Evolutionary conservation across 805 yeast species (phyloP), one percentile per base, ranked within the genome.

Genomic region (Candida suzukii): DNA sequence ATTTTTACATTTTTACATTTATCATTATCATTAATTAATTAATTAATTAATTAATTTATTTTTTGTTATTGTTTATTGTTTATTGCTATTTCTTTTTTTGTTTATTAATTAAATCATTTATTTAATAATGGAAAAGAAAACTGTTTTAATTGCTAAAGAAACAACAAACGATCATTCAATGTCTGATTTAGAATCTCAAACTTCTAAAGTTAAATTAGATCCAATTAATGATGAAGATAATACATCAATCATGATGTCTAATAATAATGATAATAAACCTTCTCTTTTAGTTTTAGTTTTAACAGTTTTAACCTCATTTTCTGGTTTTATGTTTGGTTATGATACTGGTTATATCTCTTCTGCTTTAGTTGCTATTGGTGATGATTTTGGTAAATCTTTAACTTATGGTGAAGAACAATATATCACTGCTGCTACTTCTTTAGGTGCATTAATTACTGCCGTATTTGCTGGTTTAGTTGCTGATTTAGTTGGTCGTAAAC

Each of bases 331-430:
- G 88, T 91, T 91, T 64, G 99, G 99, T 51, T 91, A 91, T 57
- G 99, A 91, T 61, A 91, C 98, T 1, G 98, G 98, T 51, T 91
- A 91, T 63, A 90, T 91, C 33, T 91, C 98, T 3, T 81, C 95
- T 17, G 97, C 97, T 0, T 70, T 91, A 53, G 95, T 90, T 18
- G 78, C 88, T 29, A 79, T 91, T 37, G 88, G 90, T 12, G 75
- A 78, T 5, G 95, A 86, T 57, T 73, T 91, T 46, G 76, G 78
- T 49, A 70, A 71, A 42, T 53, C 59, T 0, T 69, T 90, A 41
- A 68, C 88, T 0, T 74, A 78, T 43, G 95, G 95, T 37, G 80
- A 88, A 51, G 85, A 87, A 63, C 95, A 90, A 65, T 68, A 86
- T 48, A 88, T 93, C 53, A 93, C 98, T 0, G 82, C 96, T 11